A percentile compares a stretch with the other conserved stretches of the same genome.
These are phyloP conservation scores for Phyllosticta citriasiana DNA, from an alignment of 2,329 filamentous ascomycete species.

Conservation along the genomic window DNA sequence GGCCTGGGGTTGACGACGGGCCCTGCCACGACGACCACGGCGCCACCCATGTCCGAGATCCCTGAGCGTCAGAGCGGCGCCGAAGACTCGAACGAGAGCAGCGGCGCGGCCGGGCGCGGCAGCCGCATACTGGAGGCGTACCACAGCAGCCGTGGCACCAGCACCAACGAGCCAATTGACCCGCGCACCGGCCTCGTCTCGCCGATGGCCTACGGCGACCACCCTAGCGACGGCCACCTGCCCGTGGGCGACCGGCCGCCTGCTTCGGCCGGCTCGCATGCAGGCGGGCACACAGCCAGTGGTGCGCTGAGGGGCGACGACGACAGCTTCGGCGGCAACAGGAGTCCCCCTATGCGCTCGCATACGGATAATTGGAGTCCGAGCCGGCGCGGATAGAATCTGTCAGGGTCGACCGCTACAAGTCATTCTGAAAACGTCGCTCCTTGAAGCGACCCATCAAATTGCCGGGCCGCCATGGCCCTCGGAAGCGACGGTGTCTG, in stretches of 20 bases:
- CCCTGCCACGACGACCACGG: constrained; percentile 8
- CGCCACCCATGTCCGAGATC: background rate
- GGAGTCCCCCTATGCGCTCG: background rate
- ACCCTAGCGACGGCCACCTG: constrained; percentile 3
- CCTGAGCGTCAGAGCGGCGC: background rate
- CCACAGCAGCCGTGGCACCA: background rate
- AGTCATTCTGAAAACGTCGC: no score
- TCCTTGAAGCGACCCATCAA: no score
- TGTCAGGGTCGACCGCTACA: background rate
- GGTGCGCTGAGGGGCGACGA: background rate
- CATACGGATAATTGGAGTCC: background rate
- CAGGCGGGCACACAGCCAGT: background rate
- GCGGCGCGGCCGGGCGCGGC: background rate
- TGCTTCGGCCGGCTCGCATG: background rate
- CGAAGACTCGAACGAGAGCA: background rate
- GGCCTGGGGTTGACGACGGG: constrained; percentile 26
- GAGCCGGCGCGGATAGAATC: background rate
- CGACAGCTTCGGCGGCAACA: background rate
- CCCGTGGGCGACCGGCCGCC: constrained; percentile 10
- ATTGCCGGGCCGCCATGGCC: no score
- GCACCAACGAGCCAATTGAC: background rate
- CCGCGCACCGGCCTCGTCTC: background rate
- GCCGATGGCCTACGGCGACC: background rate
- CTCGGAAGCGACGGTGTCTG: no score
- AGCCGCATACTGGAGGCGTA: background rate